phyloP scores from a whole-genome alignment of 768 basidiomycete genomes.

The Phanerochaete carnosa region DNA sequence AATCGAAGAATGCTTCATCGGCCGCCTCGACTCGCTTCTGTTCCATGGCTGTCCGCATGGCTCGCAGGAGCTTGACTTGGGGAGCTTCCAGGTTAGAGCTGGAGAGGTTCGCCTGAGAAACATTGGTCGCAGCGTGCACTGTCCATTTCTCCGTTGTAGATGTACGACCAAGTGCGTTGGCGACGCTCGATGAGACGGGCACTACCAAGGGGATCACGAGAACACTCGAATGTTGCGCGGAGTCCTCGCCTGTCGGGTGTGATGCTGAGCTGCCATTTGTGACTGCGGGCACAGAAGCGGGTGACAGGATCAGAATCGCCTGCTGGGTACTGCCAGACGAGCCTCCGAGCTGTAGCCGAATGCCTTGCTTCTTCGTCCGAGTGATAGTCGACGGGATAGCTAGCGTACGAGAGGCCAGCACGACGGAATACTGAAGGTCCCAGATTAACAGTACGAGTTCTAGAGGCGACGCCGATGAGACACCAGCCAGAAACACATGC shows the following conservation, averaged over 20 bases:
- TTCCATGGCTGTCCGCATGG: conserved; percentile 39
- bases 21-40: conserved; percentile 47
- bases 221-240: conserved; percentile 41
- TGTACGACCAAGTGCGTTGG: conserved; percentile 56
- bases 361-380: conserved; percentile 17
- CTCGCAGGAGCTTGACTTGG: conserved; percentile 32
- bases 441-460: conserved; percentile 29
- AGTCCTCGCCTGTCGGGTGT: conserved; percentile 1
- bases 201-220: conserved; percentile 56
- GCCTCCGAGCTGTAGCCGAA: conserved; percentile 14
- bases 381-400: conserved; percentile 23
- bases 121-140: conserved; percentile 9
- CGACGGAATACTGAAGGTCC: conserved; percentile 32
- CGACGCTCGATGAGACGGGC: conserved; percentile 57
- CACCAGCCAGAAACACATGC: conserved; percentile 26
- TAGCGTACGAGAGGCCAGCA: conserved; percentile 26
- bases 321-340: neutral
- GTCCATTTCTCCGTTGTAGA: conserved; percentile 46
- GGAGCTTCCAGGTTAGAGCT: conserved; percentile 15
- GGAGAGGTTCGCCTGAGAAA: neutral
- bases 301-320: conserved; percentile 19
- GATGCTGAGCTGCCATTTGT: neutral
- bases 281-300: neutral
- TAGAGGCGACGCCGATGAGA: conserved; percentile 9
- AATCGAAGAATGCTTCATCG: conserved; percentile 58